Evolutionary conservation across 176 grass and related monocot species (phyloP), one percentile per base, ranked within the genome.

Genomic region (Metroxylon sagu): DNA sequence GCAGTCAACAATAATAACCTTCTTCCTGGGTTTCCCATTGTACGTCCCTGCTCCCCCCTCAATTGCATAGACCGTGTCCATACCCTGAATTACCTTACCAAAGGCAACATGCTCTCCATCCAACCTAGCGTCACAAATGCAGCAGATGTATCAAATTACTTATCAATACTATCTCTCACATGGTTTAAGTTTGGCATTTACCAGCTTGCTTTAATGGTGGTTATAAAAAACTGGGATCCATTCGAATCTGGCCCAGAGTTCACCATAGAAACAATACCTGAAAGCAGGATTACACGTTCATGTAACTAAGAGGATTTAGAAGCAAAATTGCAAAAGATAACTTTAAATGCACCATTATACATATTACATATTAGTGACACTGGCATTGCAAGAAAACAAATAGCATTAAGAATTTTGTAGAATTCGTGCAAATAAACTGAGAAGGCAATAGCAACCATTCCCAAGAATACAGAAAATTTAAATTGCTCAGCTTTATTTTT

Each of bases 181-280:
- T 21, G 50, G 25, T 53, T 8, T 29, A n/a, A 3, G 10, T 18
- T 16, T 0, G 3, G 12, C 66, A 54, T 54, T 59, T 71, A 96
- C 91, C 92, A 97, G 75, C 81, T 75, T 29, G 87, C 87, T 79
- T 91, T 97, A 60, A 97, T 81, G 23, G 92, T 97, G 55, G 92
- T 97, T 73, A 97, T 88, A 72, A 91, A 97, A 71, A 97, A 97
- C 66, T 97, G 92, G 8, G 92, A 97, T 60, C 83, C 92, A 19
- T 97, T 97, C 14, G 92, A 90, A 61, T 96, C 81, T 29, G 87
- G 73, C 61, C 78, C 87, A 26, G 76, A 77, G 54, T 83, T 97
- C 54, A 56, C 76, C 87, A 97, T 97, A 6, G 92, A 89, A 56
- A 97, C 80, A 26, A 88, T 74, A 21, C 92, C 92, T 97, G 73